phyloP scores from a whole-genome alignment of 1,284 basidiomycete species.

The Leccinum angustisporum region DNA sequence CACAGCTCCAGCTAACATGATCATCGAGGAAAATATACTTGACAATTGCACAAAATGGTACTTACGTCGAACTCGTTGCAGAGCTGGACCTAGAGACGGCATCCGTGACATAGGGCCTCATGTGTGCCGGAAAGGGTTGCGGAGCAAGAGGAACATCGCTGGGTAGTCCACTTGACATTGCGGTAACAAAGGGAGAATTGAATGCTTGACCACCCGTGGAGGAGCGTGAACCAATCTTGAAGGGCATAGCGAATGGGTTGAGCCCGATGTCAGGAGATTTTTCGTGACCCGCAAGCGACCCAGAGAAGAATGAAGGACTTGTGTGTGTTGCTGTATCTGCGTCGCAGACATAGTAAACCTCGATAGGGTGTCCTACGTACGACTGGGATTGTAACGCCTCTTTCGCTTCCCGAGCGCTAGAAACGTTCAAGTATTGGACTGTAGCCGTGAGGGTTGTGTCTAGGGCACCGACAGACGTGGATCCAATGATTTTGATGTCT shows the following conservation, averaged over 20 bases:
- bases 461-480: slow-evolving; percentile 34
- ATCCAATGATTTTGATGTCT: slow-evolving; percentile 46
- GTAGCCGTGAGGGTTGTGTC: slow-evolving; percentile 50
- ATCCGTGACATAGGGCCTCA: slow-evolving; percentile 23
- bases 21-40: slow-evolving; percentile 4
- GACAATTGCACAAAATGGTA: slow-evolving; percentile 2
- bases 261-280: slow-evolving; percentile 29
- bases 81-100: slow-evolving; percentile 35
- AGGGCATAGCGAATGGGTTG: slow-evolving; percentile 36
- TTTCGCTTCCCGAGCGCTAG: slow-evolving; percentile 61
- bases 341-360: slow-evolving; percentile 45
- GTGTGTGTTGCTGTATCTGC: slow-evolving; percentile 11
- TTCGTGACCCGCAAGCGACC: slow-evolving; percentile 10
- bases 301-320: slow-evolving; percentile 18
- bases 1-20: slow-evolving; percentile 33
- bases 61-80: slow-evolving; percentile 38
- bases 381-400: slow-evolving; percentile 57
- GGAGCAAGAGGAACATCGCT: slow-evolving; percentile 29
- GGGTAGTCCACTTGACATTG: slow-evolving; percentile 20
- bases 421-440: slow-evolving; percentile 58
- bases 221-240: slow-evolving; percentile 23
- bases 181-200: slow-evolving; percentile 6
- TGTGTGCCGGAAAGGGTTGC: slow-evolving; percentile 28
- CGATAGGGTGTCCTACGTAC: slow-evolving; percentile 53
- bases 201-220: slow-evolving; percentile 7